Conservation (phyloP, 108 stramenopile species). For the Nitzschia sp. region DNA sequence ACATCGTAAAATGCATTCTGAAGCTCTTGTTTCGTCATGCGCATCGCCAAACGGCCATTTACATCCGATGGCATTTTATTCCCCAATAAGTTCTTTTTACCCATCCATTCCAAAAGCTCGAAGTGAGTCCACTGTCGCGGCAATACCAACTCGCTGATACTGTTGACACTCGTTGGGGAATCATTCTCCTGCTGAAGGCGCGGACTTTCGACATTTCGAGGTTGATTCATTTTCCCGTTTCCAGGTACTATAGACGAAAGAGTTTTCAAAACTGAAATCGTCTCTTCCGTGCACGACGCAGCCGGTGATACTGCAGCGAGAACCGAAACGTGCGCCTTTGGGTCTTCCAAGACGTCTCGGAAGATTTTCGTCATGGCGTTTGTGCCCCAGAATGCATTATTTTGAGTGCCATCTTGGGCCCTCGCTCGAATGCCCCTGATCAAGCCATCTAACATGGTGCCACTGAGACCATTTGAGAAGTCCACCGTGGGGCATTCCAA, state of each 20-base stretch:
- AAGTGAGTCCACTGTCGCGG: conserved; percentile 40
- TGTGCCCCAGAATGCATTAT: not conserved
- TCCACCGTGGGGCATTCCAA: conserved; percentile 27
- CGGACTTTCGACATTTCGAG: not conserved
- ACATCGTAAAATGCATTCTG: conserved; percentile 31
- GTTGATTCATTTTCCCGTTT: not conserved
- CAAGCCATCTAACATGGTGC: conserved; percentile 3
- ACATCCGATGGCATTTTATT: conserved; percentile 18
- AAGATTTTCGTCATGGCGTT: conserved; percentile 25
- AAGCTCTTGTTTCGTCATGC: conserved; percentile 40
- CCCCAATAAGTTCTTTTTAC: conserved; percentile 24
- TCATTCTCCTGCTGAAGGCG: conserved; percentile 1
- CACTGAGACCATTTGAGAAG: not conserved
- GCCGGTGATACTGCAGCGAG: conserved; percentile 57
- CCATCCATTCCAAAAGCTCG: conserved; percentile 30
- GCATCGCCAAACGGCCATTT: conserved; percentile 37
- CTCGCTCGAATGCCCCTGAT: conserved; percentile 18
- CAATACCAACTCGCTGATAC: conserved; percentile 13
- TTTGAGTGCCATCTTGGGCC: not conserved
- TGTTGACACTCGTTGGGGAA: conserved; percentile 1
- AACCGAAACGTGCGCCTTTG: conserved; percentile 30
- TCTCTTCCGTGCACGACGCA: conserved; percentile 55
- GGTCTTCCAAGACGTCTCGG: conserved; percentile 38
- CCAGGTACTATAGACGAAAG: not conserved
- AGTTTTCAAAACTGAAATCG: conserved; percentile 26